Evolutionary conservation across 345 rosid genomes (phyloP), one percentile per base, ranked within the genome.

Genomic region (Eucalyptus tenuipes): DNA sequence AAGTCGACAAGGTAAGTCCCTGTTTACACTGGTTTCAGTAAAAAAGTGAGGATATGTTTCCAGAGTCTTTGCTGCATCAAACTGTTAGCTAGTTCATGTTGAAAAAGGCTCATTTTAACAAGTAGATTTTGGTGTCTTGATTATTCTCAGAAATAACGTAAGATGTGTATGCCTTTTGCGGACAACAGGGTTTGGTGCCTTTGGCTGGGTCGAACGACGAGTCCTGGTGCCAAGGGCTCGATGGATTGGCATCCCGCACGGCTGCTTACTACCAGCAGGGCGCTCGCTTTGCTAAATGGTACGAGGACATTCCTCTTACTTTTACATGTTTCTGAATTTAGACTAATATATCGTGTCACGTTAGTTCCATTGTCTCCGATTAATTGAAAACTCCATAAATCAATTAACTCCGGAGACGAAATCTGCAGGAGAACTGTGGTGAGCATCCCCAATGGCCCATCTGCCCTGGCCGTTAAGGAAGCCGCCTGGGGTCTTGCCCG

Each of bases 401-500:
- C 12, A 75, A 75, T 18, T 18, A 75, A 75, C 82, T 75, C 27
- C 47, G 12, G 40, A 47, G 31, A 47, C 31, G 18, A n/a, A 47
- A 47, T 85, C 20, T 88, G 86, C 91, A 98, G 99, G 99, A 99
- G 99, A 90, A 96, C 99, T 2, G 98, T 98, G 44, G 98, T 97
- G 94, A 98, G 99, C 98, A 98, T 98, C 90, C 99, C 99, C 88
- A 96, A 98, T 25, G 99, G 99, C 45, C 99, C 99, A 68, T 95
- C 98, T 88, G 97, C 98, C 86, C 88, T 98, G 86, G 99, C 99
- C 2, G 99, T 98, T 87, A 98, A 95, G 91, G 99, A 98, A 95
- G 99, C 99, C 13, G 98, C 99, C 88, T 96, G 99, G 99, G 99
- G 99, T 64, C 98, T 98, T 85, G 99, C 99, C 47, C 96, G 99